A percentile compares a stretch with the other conserved stretches of the same genome.
Conservation (phyloP, 208 protist species). For the Angomonas deanei region DNA sequence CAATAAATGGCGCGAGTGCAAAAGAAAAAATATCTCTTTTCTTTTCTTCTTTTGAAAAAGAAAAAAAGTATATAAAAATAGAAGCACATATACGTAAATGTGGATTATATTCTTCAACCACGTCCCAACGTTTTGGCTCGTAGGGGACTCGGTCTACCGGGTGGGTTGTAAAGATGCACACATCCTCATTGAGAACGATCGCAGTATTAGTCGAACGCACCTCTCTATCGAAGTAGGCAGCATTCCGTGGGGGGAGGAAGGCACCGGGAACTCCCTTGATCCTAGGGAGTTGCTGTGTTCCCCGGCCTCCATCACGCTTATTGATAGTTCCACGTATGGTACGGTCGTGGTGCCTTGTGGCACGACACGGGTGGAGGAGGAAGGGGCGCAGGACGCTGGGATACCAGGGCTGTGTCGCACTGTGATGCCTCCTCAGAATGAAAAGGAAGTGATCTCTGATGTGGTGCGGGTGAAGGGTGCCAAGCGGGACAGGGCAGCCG, state of each 20-base stretch:
- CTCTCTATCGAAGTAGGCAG: constrained; percentile 42
- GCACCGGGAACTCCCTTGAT: neutral
- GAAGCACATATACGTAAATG: constrained; percentile 22
- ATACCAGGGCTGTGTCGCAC: neutral
- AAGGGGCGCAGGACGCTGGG: neutral
- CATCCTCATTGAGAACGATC: constrained; percentile 56
- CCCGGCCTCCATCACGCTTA: constrained; percentile 42
- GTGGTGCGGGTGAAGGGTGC: neutral
- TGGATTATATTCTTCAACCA: constrained; percentile 76
- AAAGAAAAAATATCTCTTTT: neutral
- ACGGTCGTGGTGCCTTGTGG: constrained; percentile 27
- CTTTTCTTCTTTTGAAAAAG: neutral
- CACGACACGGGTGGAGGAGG: neutral
- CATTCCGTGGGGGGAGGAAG: neutral
- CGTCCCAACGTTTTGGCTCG: constrained; percentile 52
- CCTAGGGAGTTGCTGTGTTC: neutral
- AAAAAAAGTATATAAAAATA: neutral
- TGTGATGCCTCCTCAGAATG: neutral
- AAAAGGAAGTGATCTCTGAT: neutral
- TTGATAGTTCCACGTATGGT: constrained; percentile 75
- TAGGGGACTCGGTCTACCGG: constrained; percentile 44
- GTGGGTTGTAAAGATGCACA: constrained; percentile 63
- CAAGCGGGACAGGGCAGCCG: neutral
- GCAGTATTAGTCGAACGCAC: constrained; percentile 76
- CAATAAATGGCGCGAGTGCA: neutral